A percentile compares a stretch with the other conserved stretches of the same genome.
Evolutionary conservation across 1,284 basidiomycete genomes (phyloP).

Genomic region (Ustilago bromivora): DNA sequence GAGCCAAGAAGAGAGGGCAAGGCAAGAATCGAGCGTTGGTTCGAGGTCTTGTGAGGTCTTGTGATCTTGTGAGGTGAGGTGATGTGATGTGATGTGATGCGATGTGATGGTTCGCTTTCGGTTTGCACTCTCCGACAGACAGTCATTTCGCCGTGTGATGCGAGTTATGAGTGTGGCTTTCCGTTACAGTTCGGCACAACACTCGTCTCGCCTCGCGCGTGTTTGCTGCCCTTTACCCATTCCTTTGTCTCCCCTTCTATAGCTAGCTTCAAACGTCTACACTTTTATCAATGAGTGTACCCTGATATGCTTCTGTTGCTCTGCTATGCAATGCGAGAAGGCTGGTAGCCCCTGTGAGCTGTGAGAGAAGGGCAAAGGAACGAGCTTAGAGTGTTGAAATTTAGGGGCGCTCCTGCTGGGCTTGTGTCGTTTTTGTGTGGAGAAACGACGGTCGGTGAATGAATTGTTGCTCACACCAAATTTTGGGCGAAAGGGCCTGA

Average conservation of each 20-base stretch:
- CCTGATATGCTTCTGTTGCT: background rate
- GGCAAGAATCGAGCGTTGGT: background rate
- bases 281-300: background rate
- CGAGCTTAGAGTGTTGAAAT: background rate
- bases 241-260: background rate
- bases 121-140: conserved; percentile 16
- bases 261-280: background rate
- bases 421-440: conserved; percentile 14
- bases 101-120: conserved; percentile 1
- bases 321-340: background rate
- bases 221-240: background rate
- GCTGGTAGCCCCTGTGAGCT: background rate
- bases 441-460: conserved; percentile 36
- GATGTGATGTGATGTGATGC: background rate
- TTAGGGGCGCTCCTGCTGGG: background rate
- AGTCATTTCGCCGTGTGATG: conserved; percentile 1
- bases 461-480: background rate
- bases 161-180: conserved; percentile 10
- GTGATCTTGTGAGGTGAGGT: background rate
- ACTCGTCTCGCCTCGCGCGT: background rate
- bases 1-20: background rate
- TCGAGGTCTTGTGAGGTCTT: no score
- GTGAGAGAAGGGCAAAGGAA: background rate
- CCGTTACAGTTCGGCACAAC: conserved; percentile 5
- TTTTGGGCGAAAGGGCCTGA: background rate